Evolutionary conservation across 2,329 filamentous ascomycete genomes (phyloP).

Genomic region (Cytospora mali): DNA sequence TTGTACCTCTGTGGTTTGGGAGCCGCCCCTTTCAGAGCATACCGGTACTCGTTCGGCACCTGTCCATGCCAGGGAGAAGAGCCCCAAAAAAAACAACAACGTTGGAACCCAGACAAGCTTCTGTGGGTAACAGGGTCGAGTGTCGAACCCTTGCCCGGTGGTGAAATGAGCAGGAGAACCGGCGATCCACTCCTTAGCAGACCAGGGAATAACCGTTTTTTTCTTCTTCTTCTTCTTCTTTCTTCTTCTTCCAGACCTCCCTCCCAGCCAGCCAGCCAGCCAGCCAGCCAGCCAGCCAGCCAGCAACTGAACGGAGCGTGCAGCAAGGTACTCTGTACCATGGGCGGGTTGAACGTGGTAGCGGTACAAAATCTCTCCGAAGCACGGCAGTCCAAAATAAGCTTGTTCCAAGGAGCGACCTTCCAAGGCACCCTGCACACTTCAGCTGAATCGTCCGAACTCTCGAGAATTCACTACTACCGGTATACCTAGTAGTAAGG

Average conservation of each 20-base stretch:
- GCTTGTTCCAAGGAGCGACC: constrained; percentile 17
- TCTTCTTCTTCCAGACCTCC: too few relatives aligned
- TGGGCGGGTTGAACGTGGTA: neutral
- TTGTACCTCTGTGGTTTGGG: neutral
- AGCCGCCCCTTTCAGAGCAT: neutral
- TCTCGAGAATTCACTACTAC: neutral
- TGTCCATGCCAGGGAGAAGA: neutral
- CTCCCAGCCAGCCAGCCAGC: too few relatives aligned
- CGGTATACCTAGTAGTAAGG: too few relatives aligned
- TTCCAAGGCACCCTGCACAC: neutral
- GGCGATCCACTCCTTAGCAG: constrained; percentile 20
- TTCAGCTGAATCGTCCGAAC: neutral
- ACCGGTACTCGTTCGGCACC: neutral
- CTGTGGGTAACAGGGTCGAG: constrained; percentile 2
- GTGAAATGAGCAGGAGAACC: constrained; percentile 23
- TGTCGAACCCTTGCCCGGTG: constrained; percentile 4
- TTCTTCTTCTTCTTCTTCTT: too few relatives aligned
- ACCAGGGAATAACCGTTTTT: constrained; percentile 1
- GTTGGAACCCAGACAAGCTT: constrained; percentile 5
- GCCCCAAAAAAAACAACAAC: neutral
- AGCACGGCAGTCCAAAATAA: constrained; percentile 8
- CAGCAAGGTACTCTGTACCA: constrained; percentile 6
- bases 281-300: too few relatives aligned
- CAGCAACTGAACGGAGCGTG: constrained; percentile 9
- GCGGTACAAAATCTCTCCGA: constrained; percentile 4